A percentile compares a stretch with the other conserved stretches of the same genome.
Evolutionary conservation across 148 eudicot species (phyloP).

Genomic region (Vaccinium darrowii): DNA sequence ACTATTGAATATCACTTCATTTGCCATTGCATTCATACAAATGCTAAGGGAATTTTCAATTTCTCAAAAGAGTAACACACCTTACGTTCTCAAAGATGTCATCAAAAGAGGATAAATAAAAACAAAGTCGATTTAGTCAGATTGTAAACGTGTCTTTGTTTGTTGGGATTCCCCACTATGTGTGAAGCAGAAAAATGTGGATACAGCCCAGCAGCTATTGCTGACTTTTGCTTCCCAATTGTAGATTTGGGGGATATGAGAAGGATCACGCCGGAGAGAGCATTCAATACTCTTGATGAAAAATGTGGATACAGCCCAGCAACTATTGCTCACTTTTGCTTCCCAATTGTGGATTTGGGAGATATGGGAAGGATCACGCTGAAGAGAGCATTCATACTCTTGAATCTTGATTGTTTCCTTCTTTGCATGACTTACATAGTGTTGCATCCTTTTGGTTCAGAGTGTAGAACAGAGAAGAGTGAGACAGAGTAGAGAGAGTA

Average conservation of each 20-base stretch:
- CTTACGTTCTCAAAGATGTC: not conserved
- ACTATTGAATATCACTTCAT: not conserved
- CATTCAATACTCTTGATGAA: not conserved
- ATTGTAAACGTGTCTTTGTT: not conserved
- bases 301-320: not conserved
- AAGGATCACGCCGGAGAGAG: too few relatives aligned
- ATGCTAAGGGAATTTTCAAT: not conserved
- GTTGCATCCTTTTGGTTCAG: not conserved
- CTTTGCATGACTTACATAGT: not conserved
- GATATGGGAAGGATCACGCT: not conserved
- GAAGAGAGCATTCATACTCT: not conserved
- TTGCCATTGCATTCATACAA: not conserved
- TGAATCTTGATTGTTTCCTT: not conserved
- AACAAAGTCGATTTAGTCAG: not conserved
- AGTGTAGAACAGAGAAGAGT: not conserved
- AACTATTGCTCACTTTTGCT: not conserved
- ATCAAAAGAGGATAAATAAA: not conserved
- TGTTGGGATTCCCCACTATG: too few relatives aligned
- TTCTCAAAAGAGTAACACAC: not conserved
- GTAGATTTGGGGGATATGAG: too few relatives aligned
- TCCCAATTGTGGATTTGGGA: not conserved
- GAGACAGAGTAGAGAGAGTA: not conserved
- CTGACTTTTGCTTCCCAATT: too few relatives aligned
- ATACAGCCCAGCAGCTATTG: too few relatives aligned
- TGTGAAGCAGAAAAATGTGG: too few relatives aligned